Evolutionary conservation across 1,284 basidiomycete species (phyloP).

Genomic region (Cutaneotrichosporon mucoides): DNA sequence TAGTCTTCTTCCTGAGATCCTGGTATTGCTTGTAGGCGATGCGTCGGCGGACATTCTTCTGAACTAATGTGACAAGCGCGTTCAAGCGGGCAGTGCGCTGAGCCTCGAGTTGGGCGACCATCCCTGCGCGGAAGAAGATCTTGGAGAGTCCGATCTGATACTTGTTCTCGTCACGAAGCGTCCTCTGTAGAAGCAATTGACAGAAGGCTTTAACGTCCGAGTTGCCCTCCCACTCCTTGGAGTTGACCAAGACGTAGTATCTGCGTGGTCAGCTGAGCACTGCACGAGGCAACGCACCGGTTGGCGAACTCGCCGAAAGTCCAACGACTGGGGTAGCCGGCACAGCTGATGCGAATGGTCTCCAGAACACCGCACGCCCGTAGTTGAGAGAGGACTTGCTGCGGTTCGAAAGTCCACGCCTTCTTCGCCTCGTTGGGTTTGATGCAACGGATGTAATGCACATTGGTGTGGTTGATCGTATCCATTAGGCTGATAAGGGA

Average conservation of each 20-base stretch:
- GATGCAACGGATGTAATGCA: conserved; percentile 99
- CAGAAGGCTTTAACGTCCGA: conserved; percentile 80
- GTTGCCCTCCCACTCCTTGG: conserved; percentile 69
- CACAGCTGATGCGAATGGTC: conserved; percentile 97
- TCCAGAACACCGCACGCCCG: conserved; percentile 98
- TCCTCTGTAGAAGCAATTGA: conserved; percentile 74
- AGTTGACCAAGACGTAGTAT: conserved; percentile 94
- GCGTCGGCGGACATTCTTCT: conserved; percentile 90
- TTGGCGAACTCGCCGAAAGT: conserved; percentile 99
- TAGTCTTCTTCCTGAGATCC: conserved; percentile 65
- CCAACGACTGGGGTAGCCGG: conserved; percentile 98
- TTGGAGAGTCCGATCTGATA: conserved; percentile 96
- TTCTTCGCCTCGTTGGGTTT: conserved; percentile 97
- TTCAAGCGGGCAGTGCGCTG: conserved; percentile 83
- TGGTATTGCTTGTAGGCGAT: conserved; percentile 80
- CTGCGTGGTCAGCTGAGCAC: conserved; percentile 37
- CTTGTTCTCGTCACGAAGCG: conserved; percentile 89
- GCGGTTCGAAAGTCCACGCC: conserved; percentile 95
- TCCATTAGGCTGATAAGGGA: conserved; percentile 94
- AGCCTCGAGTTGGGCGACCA: conserved; percentile 95
- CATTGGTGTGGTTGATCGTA: conserved; percentile 94
- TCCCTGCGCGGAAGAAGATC: conserved; percentile 98
- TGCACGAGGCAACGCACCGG: conserved; percentile 57
- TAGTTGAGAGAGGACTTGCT: conserved; percentile 91
- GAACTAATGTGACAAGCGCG: conserved; percentile 88